Percentiles rank a stretch among this genome's conserved stretches.
Conservation (phyloP, 495 filamentous ascomycete species). For the Aspergillus asperescens region DNA sequence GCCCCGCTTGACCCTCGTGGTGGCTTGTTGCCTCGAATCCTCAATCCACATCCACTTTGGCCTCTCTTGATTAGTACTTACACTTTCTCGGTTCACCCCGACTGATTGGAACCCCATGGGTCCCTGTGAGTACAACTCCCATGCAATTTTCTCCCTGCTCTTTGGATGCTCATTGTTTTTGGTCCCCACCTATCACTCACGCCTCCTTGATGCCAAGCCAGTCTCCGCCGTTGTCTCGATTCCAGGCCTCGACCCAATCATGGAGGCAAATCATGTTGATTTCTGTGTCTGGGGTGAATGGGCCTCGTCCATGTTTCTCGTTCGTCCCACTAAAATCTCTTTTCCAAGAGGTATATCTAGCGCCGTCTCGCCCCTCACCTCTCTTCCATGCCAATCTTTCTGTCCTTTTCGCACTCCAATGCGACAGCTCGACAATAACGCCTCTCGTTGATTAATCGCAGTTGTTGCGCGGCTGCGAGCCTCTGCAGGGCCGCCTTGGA, state of each 20-base stretch:
- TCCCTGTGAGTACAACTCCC: constrained; percentile 1
- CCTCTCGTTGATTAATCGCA: constrained; percentile 10
- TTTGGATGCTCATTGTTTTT: constrained; percentile 9
- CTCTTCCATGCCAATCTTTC: constrained; percentile 6
- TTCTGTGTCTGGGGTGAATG: constrained; percentile 15
- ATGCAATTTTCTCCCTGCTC: neutral
- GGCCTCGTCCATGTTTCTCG: constrained; percentile 10
- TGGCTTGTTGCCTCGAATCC: neutral
- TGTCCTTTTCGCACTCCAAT: constrained; percentile 2
- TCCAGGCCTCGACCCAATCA: constrained; percentile 13
- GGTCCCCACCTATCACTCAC: constrained; percentile 6
- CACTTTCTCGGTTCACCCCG: constrained; percentile 7
- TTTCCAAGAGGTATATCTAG: constrained; percentile 21
- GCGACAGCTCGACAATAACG: constrained; percentile 8
- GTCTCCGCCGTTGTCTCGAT: constrained; percentile 12
- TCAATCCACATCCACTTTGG: neutral
- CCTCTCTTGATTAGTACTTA: constrained; percentile 9
- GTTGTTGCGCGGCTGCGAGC: constrained; percentile 18
- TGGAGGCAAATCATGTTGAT: constrained; percentile 6
- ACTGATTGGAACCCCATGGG: constrained; percentile 17
- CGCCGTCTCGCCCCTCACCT: constrained; percentile 12
- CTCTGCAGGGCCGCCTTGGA: too few relatives aligned
- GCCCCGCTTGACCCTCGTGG: neutral
- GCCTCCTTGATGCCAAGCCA: constrained; percentile 21
- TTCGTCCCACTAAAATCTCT: constrained; percentile 9